These are phyloP conservation scores for Vitis rupestris DNA, from an alignment of 164 flowering plant genomes.

Conservation along the genomic window DNA sequence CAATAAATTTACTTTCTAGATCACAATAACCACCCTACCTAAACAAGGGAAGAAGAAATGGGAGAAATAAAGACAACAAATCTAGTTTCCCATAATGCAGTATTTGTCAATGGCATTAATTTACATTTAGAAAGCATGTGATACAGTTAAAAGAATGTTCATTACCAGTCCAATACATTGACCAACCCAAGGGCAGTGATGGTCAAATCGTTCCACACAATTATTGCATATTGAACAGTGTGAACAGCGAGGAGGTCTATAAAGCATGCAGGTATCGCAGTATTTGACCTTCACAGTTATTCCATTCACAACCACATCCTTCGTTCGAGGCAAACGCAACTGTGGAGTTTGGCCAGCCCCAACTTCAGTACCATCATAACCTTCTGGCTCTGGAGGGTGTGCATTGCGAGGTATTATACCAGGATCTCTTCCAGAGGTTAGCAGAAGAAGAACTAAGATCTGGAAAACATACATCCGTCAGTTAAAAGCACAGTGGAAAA, in stretches of 20 bases:
- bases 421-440: conserved; percentile 52
- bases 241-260: conserved; percentile 47
- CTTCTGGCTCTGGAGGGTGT: conserved; percentile 47
- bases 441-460: conserved; percentile 32
- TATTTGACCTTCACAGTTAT: conserved; percentile 38
- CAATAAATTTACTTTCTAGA: too few species aligned
- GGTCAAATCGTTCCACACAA: conserved; percentile 47
- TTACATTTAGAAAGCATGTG: neutral
- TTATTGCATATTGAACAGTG: conserved; percentile 54
- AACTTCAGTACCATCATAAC: conserved; percentile 17
- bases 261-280: conserved; percentile 52
- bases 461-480: conserved; percentile 16
- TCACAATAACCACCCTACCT: neutral
- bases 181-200: conserved; percentile 60
- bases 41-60: neutral
- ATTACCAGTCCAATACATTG: conserved; percentile 50
- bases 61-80: neutral
- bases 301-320: conserved; percentile 38
- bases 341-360: conserved; percentile 31
- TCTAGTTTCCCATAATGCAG: neutral
- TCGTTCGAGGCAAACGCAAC: conserved; percentile 29
- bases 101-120: neutral
- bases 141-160: neutral
- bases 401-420: conserved; percentile 44
- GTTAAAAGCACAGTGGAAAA: neutral